Evolutionary conservation across 225 moss, liverwort and hornwort species (phyloP).

Genomic region (Neckera pumila): DNA sequence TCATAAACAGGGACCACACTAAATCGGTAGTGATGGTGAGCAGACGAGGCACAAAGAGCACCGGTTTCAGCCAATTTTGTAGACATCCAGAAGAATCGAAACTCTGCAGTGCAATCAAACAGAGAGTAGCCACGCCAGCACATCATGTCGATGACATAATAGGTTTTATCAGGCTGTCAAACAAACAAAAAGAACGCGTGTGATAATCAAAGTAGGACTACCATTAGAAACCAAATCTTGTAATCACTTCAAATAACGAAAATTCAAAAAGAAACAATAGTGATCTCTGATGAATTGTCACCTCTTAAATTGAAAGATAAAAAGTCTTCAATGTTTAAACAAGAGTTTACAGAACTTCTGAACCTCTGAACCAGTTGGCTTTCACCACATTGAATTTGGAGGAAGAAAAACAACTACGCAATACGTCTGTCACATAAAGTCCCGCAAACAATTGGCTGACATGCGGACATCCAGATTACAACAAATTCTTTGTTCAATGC

Average conservation of each 20-base stretch:
- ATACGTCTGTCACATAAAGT: not conserved
- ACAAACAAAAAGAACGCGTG: not conserved
- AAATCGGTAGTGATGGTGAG: constrained; percentile 81
- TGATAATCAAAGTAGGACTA: not conserved
- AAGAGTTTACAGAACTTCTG: not conserved
- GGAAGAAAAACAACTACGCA: not conserved
- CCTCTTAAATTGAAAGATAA: not conserved
- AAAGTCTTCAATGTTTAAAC: not conserved
- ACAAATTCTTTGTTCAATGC: not conserved
- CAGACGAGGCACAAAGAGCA: constrained; percentile 55
- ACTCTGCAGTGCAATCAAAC: constrained; percentile 90
- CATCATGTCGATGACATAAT: constrained; percentile 97
- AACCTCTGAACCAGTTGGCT: not conserved
- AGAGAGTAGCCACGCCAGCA: constrained; percentile 99
- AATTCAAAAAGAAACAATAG: not conserved
- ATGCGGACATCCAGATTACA: not conserved
- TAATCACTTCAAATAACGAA: not conserved
- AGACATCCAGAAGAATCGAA: constrained; percentile 95
- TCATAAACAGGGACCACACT: constrained; percentile 80
- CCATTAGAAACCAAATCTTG: not conserved
- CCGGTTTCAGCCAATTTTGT: constrained; percentile 85
- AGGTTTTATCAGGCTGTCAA: constrained; percentile 80
- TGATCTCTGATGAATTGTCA: not conserved
- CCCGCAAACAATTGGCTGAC: not conserved
- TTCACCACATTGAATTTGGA: not conserved